Evolutionary conservation across 257 asterid genomes (phyloP).

Genomic region (Solanum habrochaites): DNA sequence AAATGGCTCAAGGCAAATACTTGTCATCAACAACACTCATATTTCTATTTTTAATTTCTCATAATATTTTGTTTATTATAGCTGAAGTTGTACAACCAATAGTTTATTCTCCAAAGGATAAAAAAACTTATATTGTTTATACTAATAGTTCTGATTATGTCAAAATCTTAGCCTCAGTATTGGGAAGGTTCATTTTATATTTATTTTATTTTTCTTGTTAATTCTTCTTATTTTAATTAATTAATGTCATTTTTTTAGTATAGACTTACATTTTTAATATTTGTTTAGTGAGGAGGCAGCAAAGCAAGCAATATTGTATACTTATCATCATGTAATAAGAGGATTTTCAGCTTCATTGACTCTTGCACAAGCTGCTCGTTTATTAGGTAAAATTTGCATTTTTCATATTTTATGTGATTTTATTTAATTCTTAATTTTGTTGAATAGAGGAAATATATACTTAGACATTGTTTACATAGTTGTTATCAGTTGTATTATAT

Average conservation of each 20-base stretch:
- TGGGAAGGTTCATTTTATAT: not conserved
- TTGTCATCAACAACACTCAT: not conserved
- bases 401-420: not conserved
- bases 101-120: not conserved
- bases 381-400: not conserved
- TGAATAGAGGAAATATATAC: not conserved
- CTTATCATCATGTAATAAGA: not conserved
- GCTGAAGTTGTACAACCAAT: not conserved
- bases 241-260: not conserved
- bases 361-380: conserved; percentile 1
- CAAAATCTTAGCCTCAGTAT: not conserved
- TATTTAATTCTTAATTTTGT: not conserved
- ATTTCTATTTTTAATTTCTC: not conserved
- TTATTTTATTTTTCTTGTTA: not conserved
- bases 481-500: not conserved
- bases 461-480: not conserved
- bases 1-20: not conserved
- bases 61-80: not conserved
- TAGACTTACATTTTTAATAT: not conserved
- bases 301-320: not conserved
- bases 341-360: conserved; percentile 12
- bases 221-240: too few relatives aligned
- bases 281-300: conserved; percentile 6
- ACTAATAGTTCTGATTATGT: not conserved
- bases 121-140: not conserved